These are phyloP conservation scores for Casuarina equisetifolia DNA, from an alignment of 306 rosid species.

Conservation along the genomic window DNA sequence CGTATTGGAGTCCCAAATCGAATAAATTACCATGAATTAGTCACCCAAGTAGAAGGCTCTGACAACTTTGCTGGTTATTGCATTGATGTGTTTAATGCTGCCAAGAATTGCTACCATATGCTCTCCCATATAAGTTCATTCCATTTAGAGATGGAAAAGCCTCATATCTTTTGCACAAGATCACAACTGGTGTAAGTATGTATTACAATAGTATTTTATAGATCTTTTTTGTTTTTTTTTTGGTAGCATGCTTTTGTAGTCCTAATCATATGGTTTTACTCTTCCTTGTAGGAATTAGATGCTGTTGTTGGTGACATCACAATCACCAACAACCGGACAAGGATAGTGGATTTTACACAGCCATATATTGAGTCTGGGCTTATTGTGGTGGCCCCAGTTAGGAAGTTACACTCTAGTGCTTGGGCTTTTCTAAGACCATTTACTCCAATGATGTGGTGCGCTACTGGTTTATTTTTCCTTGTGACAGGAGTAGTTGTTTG, in stretches of 20 bases:
- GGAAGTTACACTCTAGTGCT: constrained; percentile 46
- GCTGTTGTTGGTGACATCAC: constrained; percentile 89
- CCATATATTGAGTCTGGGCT: constrained; percentile 83
- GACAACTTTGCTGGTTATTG: constrained; percentile 74
- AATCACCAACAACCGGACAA: constrained; percentile 75
- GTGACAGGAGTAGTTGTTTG: constrained; percentile 77
- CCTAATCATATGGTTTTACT: constrained; percentile 6
- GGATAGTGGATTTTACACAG: constrained; percentile 87
- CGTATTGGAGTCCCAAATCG: constrained; percentile 66
- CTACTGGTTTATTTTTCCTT: constrained; percentile 33
- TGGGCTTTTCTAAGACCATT: constrained; percentile 92
- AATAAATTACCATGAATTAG: constrained; percentile 63
- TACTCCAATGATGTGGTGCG: constrained; percentile 67
- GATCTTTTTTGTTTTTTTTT: too few relatives aligned
- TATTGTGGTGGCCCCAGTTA: constrained; percentile 77
- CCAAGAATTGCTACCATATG: constrained; percentile 70
- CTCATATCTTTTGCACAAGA: constrained; percentile 59
- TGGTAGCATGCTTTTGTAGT: background rate
- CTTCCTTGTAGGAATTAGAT: constrained; percentile 59
- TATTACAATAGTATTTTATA: background rate
- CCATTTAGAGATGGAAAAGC: constrained; percentile 57
- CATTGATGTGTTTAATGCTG: constrained; percentile 81
- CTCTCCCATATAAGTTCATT: constrained; percentile 65
- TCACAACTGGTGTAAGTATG: constrained; percentile 72
- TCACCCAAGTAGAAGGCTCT: constrained; percentile 43